These are phyloP conservation scores for Fimicolochytrium jonesii DNA, from an alignment of 192 early-diverging fungal species.

Conservation along the genomic window DNA sequence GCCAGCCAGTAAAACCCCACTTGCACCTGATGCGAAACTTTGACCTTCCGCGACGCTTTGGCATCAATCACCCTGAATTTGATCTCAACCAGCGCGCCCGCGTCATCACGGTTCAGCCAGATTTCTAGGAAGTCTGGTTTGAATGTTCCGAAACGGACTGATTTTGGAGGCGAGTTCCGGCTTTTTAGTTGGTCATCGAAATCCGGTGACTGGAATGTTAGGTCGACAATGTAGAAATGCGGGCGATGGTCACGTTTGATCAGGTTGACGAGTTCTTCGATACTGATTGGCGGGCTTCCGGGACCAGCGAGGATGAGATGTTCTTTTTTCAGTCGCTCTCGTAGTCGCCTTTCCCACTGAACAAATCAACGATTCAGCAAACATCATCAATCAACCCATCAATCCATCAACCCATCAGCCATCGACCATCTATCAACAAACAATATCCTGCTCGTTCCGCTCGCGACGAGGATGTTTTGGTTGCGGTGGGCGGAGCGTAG, in stretches of 20 bases:
- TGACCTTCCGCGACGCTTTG: slow-evolving; percentile 24
- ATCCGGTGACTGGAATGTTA: slow-evolving; percentile 4
- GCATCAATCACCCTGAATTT: slow-evolving; percentile 27
- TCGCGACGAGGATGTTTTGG: too few relatives aligned
- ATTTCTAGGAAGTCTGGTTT: slow-evolving; percentile 31
- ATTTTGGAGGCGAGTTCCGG: neutral
- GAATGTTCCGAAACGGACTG: slow-evolving; percentile 17
- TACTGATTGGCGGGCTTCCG: neutral
- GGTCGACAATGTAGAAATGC: slow-evolving; percentile 16
- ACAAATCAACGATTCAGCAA: too few relatives aligned
- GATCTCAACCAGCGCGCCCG: neutral
- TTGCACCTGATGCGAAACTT: slow-evolving; percentile 40
- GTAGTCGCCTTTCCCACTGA: slow-evolving; percentile 31
- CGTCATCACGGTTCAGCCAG: neutral
- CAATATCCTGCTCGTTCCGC: too few relatives aligned
- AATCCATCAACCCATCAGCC: too few relatives aligned
- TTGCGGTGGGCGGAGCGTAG: too few relatives aligned
- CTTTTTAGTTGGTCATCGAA: neutral
- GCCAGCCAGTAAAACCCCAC: slow-evolving; percentile 26
- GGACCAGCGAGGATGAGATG: slow-evolving; percentile 4
- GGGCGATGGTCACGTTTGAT: slow-evolving; percentile 8
- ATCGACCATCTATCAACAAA: too few relatives aligned
- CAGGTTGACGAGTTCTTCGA: slow-evolving; percentile 2
- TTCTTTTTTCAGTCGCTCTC: neutral
- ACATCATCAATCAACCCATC: too few relatives aligned